Percentiles rank a stretch among this genome's conserved stretches.
phyloP scores from a whole-genome alignment of 306 rosid genomes.

The Corylus americana region DNA sequence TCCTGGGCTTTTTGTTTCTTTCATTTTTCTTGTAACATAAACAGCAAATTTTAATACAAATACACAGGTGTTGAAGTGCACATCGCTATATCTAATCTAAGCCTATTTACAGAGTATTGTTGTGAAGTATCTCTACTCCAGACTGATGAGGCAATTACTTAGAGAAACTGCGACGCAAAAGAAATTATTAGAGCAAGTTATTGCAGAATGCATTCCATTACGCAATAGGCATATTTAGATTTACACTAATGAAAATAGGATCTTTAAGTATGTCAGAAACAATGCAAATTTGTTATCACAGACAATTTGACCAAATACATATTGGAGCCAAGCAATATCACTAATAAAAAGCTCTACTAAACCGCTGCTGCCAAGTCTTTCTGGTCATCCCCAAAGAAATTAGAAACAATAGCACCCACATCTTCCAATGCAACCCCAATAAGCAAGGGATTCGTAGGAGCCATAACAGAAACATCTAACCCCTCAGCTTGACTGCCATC shows the following conservation, averaged over 20 bases:
- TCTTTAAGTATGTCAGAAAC: background rate
- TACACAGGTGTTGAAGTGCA: background rate
- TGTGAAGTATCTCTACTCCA: background rate
- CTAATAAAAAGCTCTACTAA: background rate
- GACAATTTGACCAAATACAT: background rate
- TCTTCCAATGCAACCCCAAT: conserved; percentile 79
- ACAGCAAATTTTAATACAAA: background rate
- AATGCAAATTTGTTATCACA: background rate
- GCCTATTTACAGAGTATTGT: background rate
- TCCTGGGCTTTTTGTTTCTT: background rate
- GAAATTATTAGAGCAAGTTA: background rate
- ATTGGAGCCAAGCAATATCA: background rate
- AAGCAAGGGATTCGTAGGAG: conserved; percentile 58
- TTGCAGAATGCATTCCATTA: background rate
- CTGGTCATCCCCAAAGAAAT: conserved; percentile 40
- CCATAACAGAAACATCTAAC: conserved; percentile 39
- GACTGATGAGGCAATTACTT: background rate
- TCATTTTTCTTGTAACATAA: background rate
- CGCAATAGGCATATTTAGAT: background rate
- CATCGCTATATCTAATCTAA: background rate
- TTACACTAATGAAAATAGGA: background rate
- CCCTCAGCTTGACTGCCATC: conserved; percentile 33
- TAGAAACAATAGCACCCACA: conserved; percentile 65
- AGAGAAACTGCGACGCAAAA: background rate
- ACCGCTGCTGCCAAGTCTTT: conserved; percentile 34